Percentiles rank a stretch among this genome's conserved stretches.
Evolutionary conservation across 106 monocot species (phyloP).

Genomic region (Alisma plantagoaquatica): DNA sequence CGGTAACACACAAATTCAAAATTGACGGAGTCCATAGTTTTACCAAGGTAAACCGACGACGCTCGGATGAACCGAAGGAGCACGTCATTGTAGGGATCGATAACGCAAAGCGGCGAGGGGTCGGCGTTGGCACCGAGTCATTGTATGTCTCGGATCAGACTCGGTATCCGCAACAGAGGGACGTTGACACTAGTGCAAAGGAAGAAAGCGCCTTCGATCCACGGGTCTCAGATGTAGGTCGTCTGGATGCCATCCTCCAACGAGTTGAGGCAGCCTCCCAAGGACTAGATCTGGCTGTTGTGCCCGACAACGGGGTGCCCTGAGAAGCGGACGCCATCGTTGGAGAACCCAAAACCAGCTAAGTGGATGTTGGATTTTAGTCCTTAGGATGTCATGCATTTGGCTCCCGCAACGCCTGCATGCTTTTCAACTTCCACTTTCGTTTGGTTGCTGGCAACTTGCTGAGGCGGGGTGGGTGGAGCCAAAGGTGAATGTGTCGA

Average conservation of each 20-base stretch:
- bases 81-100: slow-evolving; percentile 37
- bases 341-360: too few relatives aligned
- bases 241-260: slow-evolving; percentile 36
- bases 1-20: slow-evolving; percentile 57
- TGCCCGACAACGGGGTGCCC: slow-evolving; percentile 45
- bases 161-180: too few relatives aligned
- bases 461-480: slow-evolving; percentile 1
- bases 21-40: slow-evolving; percentile 25
- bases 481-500: slow-evolving; percentile 33
- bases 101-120: slow-evolving; percentile 32
- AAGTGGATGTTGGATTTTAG: too few relatives aligned
- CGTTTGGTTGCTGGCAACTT: too few relatives aligned
- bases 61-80: slow-evolving; percentile 37
- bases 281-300: slow-evolving; percentile 41
- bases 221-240: slow-evolving; percentile 40
- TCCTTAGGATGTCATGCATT: slow-evolving; percentile 22
- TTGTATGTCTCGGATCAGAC: too few relatives aligned
- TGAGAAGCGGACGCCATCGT: slow-evolving; percentile 15
- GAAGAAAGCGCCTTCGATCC: slow-evolving; percentile 19
- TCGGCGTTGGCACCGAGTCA: slow-evolving; percentile 23
- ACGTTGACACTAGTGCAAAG: slow-evolving; percentile 35
- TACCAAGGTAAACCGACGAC: slow-evolving; percentile 41
- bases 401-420: slow-evolving; percentile 7
- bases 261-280: slow-evolving; percentile 26
- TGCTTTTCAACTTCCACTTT: slow-evolving; percentile 30